Base-by-base conservation (phyloP, 129 eudicot species). In the Lonicera japonica region DNA sequence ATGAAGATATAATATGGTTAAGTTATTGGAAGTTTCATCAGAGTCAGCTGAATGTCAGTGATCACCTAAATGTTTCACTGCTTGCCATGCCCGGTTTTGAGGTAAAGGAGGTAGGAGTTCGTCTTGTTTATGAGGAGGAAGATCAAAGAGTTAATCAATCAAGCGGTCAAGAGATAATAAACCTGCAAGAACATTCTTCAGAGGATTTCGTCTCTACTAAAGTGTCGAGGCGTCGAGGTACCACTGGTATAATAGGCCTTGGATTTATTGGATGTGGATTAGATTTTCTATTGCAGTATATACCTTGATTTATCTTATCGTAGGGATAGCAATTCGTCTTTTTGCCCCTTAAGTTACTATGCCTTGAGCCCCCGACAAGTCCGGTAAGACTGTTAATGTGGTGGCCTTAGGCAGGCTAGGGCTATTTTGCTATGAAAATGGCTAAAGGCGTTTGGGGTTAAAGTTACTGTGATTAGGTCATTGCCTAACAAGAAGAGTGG, bases 381-480 rank as follows among this genome's bases (percentile, higher is more conserved):
- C 73, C 34, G 81, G 77, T 5, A 54, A 22, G 55, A 63, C 55
- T 52, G 13, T 75, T 21, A 75, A 75, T 25, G 58, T 75, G 15
- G 80, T 69, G 21, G 80, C 75, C 23, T 64, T 70, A 23, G 76
- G 81, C 52, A 76, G 81, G 50, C 72, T 76, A 6, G 81, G n/a
- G 81, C 36, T 76, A 76, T 55, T 53, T 76, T 0, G 81, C 69
- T 3, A 69, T 76, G 19, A 76, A 76, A 29, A 43, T 43, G 50
- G 50, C 16, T 43, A 8, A 5, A 10, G 16, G 50, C 50, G 13
- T 43, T 43, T 43, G 50, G 50, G 50, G 16, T 10, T 14, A 43
- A 43, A 10, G 50, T 43, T 43, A 43, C 16, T 8, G 50, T 43
- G 13, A 43, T 43, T 43, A 43, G 13, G 1, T 2, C 50, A 2